Conservation (phyloP, 2,329 filamentous ascomycete species). For the Pestalotiopsis fici region DNA sequence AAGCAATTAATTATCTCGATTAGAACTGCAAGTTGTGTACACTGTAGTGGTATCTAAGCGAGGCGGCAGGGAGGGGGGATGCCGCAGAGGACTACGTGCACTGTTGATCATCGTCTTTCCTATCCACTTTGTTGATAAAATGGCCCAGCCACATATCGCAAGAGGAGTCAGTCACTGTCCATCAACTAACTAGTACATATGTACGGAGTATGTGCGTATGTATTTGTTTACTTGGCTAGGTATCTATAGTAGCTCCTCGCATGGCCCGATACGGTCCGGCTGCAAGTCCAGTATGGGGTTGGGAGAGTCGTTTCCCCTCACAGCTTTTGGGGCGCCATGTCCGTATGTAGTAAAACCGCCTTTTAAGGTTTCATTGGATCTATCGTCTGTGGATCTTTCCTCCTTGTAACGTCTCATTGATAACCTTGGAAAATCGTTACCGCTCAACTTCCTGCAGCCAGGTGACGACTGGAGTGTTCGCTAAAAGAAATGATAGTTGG, state of each 20-base stretch:
- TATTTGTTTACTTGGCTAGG: not conserved
- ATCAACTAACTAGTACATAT: no score
- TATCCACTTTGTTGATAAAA: not conserved
- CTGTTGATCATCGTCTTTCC: not conserved
- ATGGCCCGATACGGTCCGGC: not conserved
- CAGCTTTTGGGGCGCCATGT: not conserved
- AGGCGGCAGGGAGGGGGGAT: no score
- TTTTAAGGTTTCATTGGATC: constrained; percentile 1
- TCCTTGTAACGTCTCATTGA: not conserved
- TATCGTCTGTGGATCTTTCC: not conserved
- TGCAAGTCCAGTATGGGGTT: not conserved
- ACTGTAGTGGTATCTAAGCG: no score
- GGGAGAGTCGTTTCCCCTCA: not conserved
- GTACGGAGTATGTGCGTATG: no score
- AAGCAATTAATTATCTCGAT: no score
- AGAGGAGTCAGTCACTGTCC: not conserved
- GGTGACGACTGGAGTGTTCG: not conserved
- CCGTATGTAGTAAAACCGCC: not conserved
- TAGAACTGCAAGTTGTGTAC: no score
- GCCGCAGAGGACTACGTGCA: not conserved
- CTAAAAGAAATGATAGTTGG: not conserved
- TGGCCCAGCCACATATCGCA: not conserved
- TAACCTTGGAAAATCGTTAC: not conserved
- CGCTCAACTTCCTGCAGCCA: not conserved
- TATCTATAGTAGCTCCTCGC: not conserved